Evolutionary conservation across 2,329 filamentous ascomycete species (phyloP), one percentile per base, ranked within the genome.

Genomic region (Akanthomyces lecanii): DNA sequence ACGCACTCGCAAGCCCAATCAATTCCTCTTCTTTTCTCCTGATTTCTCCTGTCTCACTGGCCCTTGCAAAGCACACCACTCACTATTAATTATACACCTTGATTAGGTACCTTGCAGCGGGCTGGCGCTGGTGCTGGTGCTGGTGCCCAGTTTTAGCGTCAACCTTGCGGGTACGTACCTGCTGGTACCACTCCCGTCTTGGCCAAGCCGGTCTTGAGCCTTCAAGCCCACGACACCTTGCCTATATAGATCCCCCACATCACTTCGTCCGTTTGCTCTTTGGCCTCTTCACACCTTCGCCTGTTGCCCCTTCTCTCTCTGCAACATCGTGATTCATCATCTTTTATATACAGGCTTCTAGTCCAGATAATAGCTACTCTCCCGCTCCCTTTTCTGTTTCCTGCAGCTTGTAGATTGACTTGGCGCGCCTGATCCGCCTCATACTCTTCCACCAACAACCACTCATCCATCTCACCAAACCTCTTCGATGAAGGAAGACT

Each of bases 401-500:
- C 18, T 21, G 45, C 45, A 44, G 47, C 48, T 21, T 61, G 59
- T 61, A 61, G 42, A 54, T 47, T 54, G 40, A 61, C 30, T 28
- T 16, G 21, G 21, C 23, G n/a, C 5, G 10, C 21, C 18, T 42
- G 14, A 3, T n/a, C 40, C 16, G 2, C 18, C 53, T 23, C 23
- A 3, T 30, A 7, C 18, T 8, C 14, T 16, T 21, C n/a, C 23
- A 14, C 47, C 23, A n/a, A 44, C 45, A 52, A 38, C 28, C 18
- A 36, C 36, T 7, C 23, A 16, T 7, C 40, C 36, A 21, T 40
- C 21, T 30, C 23, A 5, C 25, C 30, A 45, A 44, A 70, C 74
- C 78, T 76, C 71, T 79, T 86, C 84, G 83, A 87, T 87, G 84
- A 86, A 84, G 82, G 77, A 85, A 81, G 76, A 77, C 77, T 83